Evolutionary conservation across 2,329 filamentous ascomycete genomes (phyloP).

Genomic region (Diplodia sapinea): DNA sequence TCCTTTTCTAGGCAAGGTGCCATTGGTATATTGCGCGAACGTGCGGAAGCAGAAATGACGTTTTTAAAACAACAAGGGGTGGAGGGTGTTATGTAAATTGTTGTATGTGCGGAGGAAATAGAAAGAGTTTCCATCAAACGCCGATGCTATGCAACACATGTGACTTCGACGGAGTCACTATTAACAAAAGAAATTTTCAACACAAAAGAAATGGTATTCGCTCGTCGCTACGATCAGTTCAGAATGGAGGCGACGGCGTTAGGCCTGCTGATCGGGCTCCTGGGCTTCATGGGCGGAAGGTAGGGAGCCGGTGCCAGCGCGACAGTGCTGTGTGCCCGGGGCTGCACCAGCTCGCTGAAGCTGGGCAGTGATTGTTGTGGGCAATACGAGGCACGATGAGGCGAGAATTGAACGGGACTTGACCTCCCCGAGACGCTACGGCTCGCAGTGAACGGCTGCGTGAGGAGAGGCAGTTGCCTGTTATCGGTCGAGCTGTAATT

Average conservation of each 20-base stretch:
- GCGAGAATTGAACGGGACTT: conserved; percentile 32
- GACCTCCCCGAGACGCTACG: neutral
- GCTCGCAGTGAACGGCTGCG: conserved; percentile 37
- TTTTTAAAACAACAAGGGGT: conserved; percentile 5
- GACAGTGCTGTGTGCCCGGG: conserved; percentile 34
- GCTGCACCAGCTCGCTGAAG: conserved; percentile 42
- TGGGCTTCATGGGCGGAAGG: conserved; percentile 33
- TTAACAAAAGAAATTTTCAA: conserved; percentile 7
- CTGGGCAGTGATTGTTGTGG: conserved; percentile 42
- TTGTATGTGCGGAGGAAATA: conserved; percentile 16
- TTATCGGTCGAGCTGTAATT: conserved; percentile 9
- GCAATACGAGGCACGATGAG: conserved; percentile 33
- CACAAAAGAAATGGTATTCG: neutral
- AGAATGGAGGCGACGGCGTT: conserved; percentile 27
- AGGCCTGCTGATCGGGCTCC: conserved; percentile 22
- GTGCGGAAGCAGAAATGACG: conserved; percentile 13
- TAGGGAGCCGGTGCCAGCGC: conserved; percentile 31
- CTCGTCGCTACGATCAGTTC: conserved; percentile 1
- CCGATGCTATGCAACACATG: conserved; percentile 30
- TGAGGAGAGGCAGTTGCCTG: conserved; percentile 37
- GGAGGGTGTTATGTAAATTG: conserved; percentile 1
- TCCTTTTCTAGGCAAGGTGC: conserved; percentile 10
- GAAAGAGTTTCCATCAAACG: conserved; percentile 8
- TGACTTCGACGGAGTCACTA: neutral
- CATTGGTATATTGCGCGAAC: conserved; percentile 27